Evolutionary conservation across 2,329 filamentous ascomycete species (phyloP), one percentile per base, ranked within the genome.

Genomic region (Neonectria neomacrospora): DNA sequence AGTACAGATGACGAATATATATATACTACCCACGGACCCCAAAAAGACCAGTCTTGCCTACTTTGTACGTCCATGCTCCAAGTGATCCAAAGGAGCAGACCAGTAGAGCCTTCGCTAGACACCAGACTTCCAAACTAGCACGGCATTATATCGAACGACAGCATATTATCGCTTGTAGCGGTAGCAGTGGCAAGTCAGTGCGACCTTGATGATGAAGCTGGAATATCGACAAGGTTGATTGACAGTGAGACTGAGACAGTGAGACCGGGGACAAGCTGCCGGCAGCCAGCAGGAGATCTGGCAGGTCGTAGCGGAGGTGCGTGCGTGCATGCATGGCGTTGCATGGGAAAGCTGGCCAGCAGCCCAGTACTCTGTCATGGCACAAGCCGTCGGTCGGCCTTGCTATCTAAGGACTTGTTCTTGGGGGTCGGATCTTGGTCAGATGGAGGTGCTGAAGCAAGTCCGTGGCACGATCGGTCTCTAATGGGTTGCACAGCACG

Each of bases 381-480:
- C 60, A 67, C 53, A 57, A 60, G 52, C 23, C 67, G 69, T 69
- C 34, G 22, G 69, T 69, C 34, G 22, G 53, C 59, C 52, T 56
- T 67, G 58, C 32, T 23, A 51, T 59, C 54, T 68, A 14, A 39
- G 47, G 39, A 47, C 44, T 52, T 59, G 56, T n/a, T 42, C 22
- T 26, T 47, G 20, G 18, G n/a, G 32, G 26, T n/a, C 18, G 39
- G 23, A 54, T 30, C 50, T 59, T 53, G 30, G 44, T 7, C 22
- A 18, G 23, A 18, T 48, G 22, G 42, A 3, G 22, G 50, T n/a
- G 44, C 44, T 48, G 44, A 48, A 48, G 44, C 44, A 48, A 30
- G 44, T 48, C 44, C 23, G 44, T 16, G 44, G 30, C 44, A n/a
- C 44, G 3, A 30, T 48, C 23, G 44, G 44, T 48, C 44, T 48